A percentile compares a stretch with the other conserved stretches of the same genome.
phyloP scores from a whole-genome alignment of 2,329 filamentous ascomycete genomes.

The Aspergillus sp. region DNA sequence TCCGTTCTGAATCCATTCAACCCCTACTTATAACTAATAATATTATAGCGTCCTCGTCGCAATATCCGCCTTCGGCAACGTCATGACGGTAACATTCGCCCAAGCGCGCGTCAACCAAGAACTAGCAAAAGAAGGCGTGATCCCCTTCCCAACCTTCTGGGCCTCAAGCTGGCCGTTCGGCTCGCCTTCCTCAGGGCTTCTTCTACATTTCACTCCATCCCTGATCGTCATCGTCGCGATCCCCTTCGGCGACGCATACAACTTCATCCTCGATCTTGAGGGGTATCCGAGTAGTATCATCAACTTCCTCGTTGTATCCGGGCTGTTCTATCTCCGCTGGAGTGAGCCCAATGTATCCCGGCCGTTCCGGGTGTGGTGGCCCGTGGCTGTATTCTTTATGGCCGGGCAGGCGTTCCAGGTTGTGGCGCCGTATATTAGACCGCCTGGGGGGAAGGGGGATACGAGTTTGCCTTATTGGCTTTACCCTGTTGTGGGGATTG shows the following conservation, averaged over 20 bases:
- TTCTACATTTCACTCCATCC: constrained; percentile 21
- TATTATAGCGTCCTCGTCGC: constrained; percentile 16
- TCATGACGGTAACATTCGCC: constrained; percentile 18
- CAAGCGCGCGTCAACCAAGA: constrained; percentile 25
- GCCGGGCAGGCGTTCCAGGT: constrained; percentile 3
- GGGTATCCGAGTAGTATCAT: neutral
- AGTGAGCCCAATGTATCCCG: neutral
- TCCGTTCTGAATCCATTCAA: too few species aligned
- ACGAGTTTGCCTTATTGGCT: constrained; percentile 6
- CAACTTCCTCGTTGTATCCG: neutral
- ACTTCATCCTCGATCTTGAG: constrained; percentile 22
- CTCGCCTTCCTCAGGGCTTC: constrained; percentile 17
- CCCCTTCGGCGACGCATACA: constrained; percentile 24
- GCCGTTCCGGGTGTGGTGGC: constrained; percentile 1
- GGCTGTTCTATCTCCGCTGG: constrained; percentile 1
- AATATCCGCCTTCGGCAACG: constrained; percentile 25
- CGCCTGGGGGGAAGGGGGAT: neutral
- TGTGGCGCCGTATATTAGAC: constrained; percentile 4
- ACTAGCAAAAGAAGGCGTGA: constrained; percentile 25
- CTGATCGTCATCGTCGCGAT: constrained; percentile 25
- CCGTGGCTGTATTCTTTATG: constrained; percentile 3
- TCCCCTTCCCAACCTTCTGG: constrained; percentile 22
- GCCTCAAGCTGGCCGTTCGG: constrained; percentile 25
- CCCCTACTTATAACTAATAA: too few species aligned
- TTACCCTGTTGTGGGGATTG: neutral